Percentiles rank a stretch among this genome's conserved stretches.
phyloP scores from a whole-genome alignment of 208 protist genomes.

The Strigomonas galati region DNA sequence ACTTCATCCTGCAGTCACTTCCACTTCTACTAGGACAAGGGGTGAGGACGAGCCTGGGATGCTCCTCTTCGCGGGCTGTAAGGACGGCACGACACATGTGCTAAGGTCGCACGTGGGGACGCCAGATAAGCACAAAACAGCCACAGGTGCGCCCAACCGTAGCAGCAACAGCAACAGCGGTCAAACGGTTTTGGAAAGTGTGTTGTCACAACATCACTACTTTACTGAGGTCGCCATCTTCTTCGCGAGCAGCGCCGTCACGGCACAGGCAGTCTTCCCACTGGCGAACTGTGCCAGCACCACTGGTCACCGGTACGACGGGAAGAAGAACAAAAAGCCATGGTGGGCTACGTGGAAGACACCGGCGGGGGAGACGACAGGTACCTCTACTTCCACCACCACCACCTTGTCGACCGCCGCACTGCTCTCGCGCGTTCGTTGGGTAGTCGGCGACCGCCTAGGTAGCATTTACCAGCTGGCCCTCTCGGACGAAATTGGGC shows the following conservation, averaged over 20 bases:
- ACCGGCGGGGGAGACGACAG: no score
- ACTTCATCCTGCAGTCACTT: background rate
- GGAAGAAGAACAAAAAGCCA: no score
- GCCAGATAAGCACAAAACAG: background rate
- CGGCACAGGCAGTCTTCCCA: background rate
- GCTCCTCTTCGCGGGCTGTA: slow-evolving; percentile 23
- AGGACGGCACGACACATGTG: slow-evolving; percentile 25
- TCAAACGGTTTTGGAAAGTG: background rate
- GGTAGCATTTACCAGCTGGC: slow-evolving; percentile 75
- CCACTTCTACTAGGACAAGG: no score
- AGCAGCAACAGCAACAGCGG: no score
- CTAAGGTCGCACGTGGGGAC: slow-evolving; percentile 6
- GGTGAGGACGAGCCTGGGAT: slow-evolving; percentile 6
- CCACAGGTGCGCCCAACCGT: no score
- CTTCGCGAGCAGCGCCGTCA: slow-evolving; percentile 18
- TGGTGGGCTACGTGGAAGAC: no score
- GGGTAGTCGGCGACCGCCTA: slow-evolving; percentile 63
- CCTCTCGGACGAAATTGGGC: slow-evolving; percentile 23
- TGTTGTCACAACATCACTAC: background rate
- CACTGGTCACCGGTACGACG: no score
- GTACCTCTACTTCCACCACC: no score
- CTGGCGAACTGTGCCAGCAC: background rate
- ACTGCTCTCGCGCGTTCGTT: slow-evolving; percentile 11
- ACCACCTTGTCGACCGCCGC: no score
- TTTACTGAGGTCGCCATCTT: slow-evolving; percentile 10